phyloP scores from a whole-genome alignment of 108 stramenopile species.

The Fistulifera solaris region DNA sequence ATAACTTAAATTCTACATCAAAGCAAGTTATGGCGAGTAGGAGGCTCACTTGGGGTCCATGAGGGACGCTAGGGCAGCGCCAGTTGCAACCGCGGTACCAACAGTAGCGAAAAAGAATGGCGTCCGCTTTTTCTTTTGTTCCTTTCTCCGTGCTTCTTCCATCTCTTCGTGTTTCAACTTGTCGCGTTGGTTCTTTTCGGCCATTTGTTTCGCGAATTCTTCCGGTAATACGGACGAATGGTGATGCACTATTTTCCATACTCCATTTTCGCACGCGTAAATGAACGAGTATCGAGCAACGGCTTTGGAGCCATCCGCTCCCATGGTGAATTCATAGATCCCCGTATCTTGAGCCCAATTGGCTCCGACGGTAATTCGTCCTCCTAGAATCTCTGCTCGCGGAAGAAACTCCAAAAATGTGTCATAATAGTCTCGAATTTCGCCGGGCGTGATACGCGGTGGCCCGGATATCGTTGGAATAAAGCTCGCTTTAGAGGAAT shows the following conservation, averaged over 20 bases:
- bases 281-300: slow-evolving; percentile 39
- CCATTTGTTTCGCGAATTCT: no score
- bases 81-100: no score
- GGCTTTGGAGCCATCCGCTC: slow-evolving; percentile 21
- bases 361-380: slow-evolving; percentile 10
- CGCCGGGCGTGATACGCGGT: background rate
- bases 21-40: no score
- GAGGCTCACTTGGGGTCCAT: no score
- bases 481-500: no score
- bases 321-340: slow-evolving; percentile 50
- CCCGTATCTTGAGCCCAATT: slow-evolving; percentile 30
- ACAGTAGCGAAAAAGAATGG: no score
- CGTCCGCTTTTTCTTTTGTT: no score
- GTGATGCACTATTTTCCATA: slow-evolving; percentile 54
- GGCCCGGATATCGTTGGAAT: background rate
- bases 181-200: no score
- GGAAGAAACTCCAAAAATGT: slow-evolving; percentile 11
- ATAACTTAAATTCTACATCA: no score
- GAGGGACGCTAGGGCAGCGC: no score
- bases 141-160: no score
- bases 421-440: slow-evolving; percentile 15
- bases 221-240: slow-evolving; percentile 49
- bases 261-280: slow-evolving; percentile 17
- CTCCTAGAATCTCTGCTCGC: slow-evolving; percentile 15
- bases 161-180: no score